phyloP scores from a whole-genome alignment of 164 flowering plant genomes.

The Vitis rupestris region DNA sequence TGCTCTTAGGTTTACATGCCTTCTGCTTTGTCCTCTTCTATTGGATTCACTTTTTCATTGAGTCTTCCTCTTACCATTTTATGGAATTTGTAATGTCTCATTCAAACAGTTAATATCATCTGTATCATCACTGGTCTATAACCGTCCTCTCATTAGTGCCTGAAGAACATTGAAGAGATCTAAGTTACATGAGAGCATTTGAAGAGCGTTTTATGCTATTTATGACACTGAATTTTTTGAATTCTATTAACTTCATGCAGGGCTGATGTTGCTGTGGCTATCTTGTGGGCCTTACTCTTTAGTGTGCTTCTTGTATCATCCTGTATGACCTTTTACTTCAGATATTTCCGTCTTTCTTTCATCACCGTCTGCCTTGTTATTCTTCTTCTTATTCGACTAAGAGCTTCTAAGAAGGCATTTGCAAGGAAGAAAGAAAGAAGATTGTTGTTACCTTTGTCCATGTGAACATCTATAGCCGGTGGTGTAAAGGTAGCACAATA shows the following conservation, averaged over 20 bases:
- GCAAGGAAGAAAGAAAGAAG: conserved; percentile 55
- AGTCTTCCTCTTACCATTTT: neutral
- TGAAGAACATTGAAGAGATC: neutral
- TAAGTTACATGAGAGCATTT: too few relatives aligned
- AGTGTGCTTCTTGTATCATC: conserved; percentile 32
- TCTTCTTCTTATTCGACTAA: conserved; percentile 41
- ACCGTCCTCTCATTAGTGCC: neutral
- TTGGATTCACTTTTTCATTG: neutral
- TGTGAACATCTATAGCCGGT: conserved; percentile 29
- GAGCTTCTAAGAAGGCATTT: conserved; percentile 36
- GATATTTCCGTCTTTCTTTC: conserved; percentile 33
- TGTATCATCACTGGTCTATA: neutral
- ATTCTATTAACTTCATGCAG: conserved; percentile 33
- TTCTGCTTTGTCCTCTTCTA: neutral
- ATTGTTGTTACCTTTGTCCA: conserved; percentile 48
- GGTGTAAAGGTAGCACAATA: neutral
- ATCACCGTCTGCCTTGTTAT: conserved; percentile 33
- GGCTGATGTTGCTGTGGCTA: conserved; percentile 48
- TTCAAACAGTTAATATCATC: too few relatives aligned
- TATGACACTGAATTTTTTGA: too few relatives aligned
- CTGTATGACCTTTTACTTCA: conserved; percentile 38
- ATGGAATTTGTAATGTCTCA: neutral
- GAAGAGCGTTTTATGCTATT: too few relatives aligned
- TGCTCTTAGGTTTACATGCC: neutral
- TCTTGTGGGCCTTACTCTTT: conserved; percentile 43